These are phyloP conservation scores for Erythrobasidium yunnanense DNA, from an alignment of 768 basidiomycete genomes.

Conservation along the genomic window DNA sequence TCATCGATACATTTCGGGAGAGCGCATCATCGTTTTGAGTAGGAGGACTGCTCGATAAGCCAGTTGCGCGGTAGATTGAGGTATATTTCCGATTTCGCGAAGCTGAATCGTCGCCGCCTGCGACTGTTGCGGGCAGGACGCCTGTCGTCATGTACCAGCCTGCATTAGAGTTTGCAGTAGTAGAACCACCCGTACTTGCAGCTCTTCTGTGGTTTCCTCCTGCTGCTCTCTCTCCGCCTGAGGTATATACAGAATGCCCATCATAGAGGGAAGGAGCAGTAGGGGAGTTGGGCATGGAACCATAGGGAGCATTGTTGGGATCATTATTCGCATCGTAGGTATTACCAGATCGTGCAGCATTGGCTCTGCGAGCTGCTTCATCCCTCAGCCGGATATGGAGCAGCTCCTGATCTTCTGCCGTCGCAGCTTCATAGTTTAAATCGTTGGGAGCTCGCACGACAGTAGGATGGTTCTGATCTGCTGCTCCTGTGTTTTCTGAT, in stretches of 20 bases:
- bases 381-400: slow-evolving; percentile 14
- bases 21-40: background rate
- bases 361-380: slow-evolving; percentile 1
- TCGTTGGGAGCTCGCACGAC: background rate
- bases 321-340: background rate
- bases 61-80: slow-evolving; percentile 13
- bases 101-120: background rate
- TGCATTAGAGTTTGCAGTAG: slow-evolving; percentile 4
- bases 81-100: background rate
- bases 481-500: background rate
- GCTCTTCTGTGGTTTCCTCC: background rate
- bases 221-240: background rate
- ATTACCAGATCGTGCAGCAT: background rate
- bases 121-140: background rate
- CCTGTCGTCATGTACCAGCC: slow-evolving; percentile 26
- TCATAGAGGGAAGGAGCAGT: background rate
- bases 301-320: background rate
- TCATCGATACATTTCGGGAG: background rate
- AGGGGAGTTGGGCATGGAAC: background rate
- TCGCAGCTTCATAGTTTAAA: background rate
- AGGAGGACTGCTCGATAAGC: background rate
- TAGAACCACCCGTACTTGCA: background rate
- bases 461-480: background rate
- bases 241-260: slow-evolving; percentile 9
- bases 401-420: background rate